Evolutionary conservation across 148 eudicot species (phyloP), one percentile per base, ranked within the genome.

Genomic region (Cornus kousa): DNA sequence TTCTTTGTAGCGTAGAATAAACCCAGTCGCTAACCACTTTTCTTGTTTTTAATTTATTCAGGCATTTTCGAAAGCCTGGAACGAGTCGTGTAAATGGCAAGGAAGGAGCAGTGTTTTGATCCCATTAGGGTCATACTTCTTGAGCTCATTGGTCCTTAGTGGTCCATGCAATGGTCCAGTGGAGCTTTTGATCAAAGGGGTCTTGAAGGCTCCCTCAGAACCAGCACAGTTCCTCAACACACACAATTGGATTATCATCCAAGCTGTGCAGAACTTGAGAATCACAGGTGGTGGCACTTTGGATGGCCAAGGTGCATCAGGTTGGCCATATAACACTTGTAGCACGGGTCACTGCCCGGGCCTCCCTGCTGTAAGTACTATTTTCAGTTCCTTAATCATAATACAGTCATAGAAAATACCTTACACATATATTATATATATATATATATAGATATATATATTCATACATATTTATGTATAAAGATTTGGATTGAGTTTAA

Each of bases 1-100:
- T 35, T 35, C 37, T 35, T 35, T 35, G 37, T 35, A 35, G 5
- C 1, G 37, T 2, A 35, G 37, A 35, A 35, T 35, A 1, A 35
- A 35, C 37, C 37, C 37, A 35, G 5, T 35, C 0, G 37, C 37
- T 35, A 35, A 35, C 5, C 37, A 35, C 37, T 35, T 35, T 28
- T 28, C 28, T 28, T 28, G 28, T 28, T 28, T 28, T 28, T 28
- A 28, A 28, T 28, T 28, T 28, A 28, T 28, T 28, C 53, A 90
- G 94, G 90, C 94, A n/a, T 67, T 90, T 28, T 10, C 75, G 6
- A 81, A 71, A 74, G 90, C 90, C 39, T 90, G 94, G 91, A 67
- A 32, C 2, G 87, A 82, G 73, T 88, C 89, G 70, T 90, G 94
- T 70, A 71, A 77, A 22, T 82, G 68, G 67, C 31, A 70, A 5